Conservation (phyloP, 2,329 filamentous ascomycete genomes). For the Venturia aucupariae region DNA sequence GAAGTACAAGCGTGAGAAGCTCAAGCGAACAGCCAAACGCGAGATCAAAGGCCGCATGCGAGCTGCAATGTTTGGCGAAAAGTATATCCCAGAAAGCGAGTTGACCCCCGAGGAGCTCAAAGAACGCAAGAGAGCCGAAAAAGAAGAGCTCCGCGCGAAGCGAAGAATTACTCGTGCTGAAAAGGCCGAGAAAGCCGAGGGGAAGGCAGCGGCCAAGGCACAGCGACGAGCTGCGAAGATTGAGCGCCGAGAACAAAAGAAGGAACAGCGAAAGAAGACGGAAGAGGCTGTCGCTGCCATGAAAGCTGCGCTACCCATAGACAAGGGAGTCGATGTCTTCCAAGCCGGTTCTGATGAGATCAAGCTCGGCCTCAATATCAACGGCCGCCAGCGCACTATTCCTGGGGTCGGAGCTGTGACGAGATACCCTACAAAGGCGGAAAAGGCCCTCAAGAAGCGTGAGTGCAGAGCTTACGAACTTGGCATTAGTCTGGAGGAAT, state of each 20-base stretch:
- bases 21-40: constrained; percentile 11
- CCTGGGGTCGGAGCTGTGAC: constrained; percentile 14
- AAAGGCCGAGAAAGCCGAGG: neutral
- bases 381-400: constrained; percentile 12
- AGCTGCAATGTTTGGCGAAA: constrained; percentile 1
- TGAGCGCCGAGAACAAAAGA: constrained; percentile 8
- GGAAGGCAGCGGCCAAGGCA: constrained; percentile 1
- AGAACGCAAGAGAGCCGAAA: neutral
- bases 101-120: neutral
- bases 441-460: constrained; percentile 14
- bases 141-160: neutral
- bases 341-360: constrained; percentile 10
- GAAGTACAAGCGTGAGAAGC: constrained; percentile 14
- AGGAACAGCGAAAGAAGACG: neutral
- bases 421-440: constrained; percentile 9
- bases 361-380: constrained; percentile 10
- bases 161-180: neutral
- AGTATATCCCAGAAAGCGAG: constrained; percentile 8
- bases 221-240: constrained; percentile 8
- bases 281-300: neutral
- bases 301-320: neutral
- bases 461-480: constrained; percentile 11
- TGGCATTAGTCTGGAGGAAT: constrained; percentile 10
- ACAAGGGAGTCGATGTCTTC: constrained; percentile 4
- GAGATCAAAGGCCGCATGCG: constrained; percentile 10